Base-by-base conservation (phyloP, 228 moss, liverwort and hornwort genomes). In the Sphagnum fallax region DNA sequence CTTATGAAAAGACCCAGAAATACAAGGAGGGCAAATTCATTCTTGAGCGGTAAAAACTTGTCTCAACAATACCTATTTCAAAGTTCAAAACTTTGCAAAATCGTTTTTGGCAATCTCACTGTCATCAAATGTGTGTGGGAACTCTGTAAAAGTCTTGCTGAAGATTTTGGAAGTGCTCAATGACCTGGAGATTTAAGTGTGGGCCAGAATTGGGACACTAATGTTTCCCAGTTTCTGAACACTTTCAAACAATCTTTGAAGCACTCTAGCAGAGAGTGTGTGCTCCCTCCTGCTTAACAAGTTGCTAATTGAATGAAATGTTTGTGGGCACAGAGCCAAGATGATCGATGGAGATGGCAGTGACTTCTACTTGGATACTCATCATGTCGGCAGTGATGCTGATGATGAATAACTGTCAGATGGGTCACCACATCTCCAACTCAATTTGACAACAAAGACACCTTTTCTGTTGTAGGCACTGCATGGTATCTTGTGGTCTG, bases 21-120 rank as follows among this genome's bases (percentile, higher is more conserved):
- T 98, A 98, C 83, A 98, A 98, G 85, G 98, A 98, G 81, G 98
- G 98, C 59, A 92, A 98, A 78, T 98, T 91, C 80, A 98, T 98
- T 61, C 88, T 98, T 69, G 98, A 98, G 79, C 90, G 94, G 90
- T 93, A 32, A 32, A 32, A 3, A 32, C 32, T 2, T 32, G 32
- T 32, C 32, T 32, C 32, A 32, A 32, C 32, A 32, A 32, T 32
- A 32, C 32, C 32, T 32, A 2, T 32, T 32, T 32, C 32, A 32
- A 32, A 32, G 32, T 32, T 32, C 32, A 32, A 90, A 72, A 80
- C 69, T 69, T 55, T 55, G 8, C 55, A 55, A 55, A 55, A 12
- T 8, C 55, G 55, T 4, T 12, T 1, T 0, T 55, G 55, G 8
- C 12, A 55, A 1, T 55, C 55, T 55, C 9, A 12, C 55, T 55